Evolutionary conservation across 805 yeast species (phyloP).

Genomic region (Monosporozyma unispora): DNA sequence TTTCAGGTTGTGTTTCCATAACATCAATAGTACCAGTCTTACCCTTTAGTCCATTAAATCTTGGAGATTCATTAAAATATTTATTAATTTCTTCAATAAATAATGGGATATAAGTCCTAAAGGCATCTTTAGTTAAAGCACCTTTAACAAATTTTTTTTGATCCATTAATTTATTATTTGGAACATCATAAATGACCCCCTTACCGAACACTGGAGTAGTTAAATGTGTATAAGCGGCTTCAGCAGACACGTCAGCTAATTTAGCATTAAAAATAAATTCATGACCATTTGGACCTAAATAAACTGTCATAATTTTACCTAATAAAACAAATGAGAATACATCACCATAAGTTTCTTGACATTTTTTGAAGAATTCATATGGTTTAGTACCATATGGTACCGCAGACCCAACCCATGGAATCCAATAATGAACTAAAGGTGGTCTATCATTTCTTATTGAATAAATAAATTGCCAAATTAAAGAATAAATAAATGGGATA

Average conservation of each 20-base stretch:
- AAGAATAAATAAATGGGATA: conserved; percentile 54
- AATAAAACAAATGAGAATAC: conserved; percentile 82
- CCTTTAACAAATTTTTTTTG: conserved; percentile 94
- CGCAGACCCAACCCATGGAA: conserved; percentile 95
- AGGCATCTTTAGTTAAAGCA: conserved; percentile 79
- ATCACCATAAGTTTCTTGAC: conserved; percentile 82
- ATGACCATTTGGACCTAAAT: conserved; percentile 94
- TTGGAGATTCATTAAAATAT: conserved; percentile 48
- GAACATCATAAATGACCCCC: conserved; percentile 96
- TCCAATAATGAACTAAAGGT: conserved; percentile 84
- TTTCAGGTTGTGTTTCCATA: conserved; percentile 81
- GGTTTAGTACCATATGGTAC: conserved; percentile 87
- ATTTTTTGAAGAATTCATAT: conserved; percentile 73
- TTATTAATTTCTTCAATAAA: conserved; percentile 67
- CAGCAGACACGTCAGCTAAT: conserved; percentile 84
- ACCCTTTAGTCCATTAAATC: conserved; percentile 29
- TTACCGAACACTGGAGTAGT: conserved; percentile 99
- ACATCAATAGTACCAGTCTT: conserved; percentile 40
- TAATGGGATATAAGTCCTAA: conserved; percentile 77
- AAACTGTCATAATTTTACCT: conserved; percentile 91
- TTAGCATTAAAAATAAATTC: conserved; percentile 92
- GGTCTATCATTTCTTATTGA: conserved; percentile 74
- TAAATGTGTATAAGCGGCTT: conserved; percentile 88
- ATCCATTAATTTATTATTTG: conserved; percentile 90
- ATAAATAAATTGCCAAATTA: conserved; percentile 58